Percentiles rank a stretch among this genome's conserved stretches.
Evolutionary conservation across 169 alveolate species (phyloP).

Genomic region (Plasmodium gallinaceum): DNA sequence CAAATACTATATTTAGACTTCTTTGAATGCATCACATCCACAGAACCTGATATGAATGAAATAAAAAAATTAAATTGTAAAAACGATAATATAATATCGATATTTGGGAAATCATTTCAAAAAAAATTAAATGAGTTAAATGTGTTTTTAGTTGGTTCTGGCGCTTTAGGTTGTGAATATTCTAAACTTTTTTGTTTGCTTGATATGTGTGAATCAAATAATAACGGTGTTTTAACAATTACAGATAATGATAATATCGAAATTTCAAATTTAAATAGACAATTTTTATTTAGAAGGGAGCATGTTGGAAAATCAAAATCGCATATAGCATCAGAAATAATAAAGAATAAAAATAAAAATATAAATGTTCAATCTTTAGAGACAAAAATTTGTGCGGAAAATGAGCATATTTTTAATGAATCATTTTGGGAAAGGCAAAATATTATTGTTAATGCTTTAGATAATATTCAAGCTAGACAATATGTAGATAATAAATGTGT

Average conservation of each 20-base stretch:
- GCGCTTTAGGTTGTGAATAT: constrained; percentile 99
- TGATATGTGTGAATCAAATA: constrained; percentile 91
- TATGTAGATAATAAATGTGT: constrained; percentile 98
- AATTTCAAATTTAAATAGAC: constrained; percentile 97
- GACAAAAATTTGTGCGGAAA: constrained; percentile 95
- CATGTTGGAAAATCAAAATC: constrained; percentile 87
- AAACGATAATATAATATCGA: constrained; percentile 80
- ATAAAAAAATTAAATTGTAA: constrained; percentile 75
- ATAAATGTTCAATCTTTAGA: constrained; percentile 88
- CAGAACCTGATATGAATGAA: constrained; percentile 78
- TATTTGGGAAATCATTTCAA: constrained; percentile 81
- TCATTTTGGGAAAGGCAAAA: constrained; percentile 97
- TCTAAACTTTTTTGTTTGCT: constrained; percentile 96
- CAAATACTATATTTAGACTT: constrained; percentile 97
- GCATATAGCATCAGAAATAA: constrained; percentile 88
- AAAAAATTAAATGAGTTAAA: constrained; percentile 78
- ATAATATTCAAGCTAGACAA: constrained; percentile 96
- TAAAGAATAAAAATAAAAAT: constrained; percentile 91
- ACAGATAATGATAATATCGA: constrained; percentile 99
- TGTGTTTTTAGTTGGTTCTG: constrained; percentile 95
- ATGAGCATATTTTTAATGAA: constrained; percentile 97
- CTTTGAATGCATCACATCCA: constrained; percentile 87
- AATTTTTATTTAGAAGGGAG: constrained; percentile 96
- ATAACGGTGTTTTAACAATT: constrained; percentile 90
- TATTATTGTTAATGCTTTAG: constrained; percentile 98